Base-by-base conservation (phyloP, 2,329 filamentous ascomycete genomes). In the Emergomyces orientalis region DNA sequence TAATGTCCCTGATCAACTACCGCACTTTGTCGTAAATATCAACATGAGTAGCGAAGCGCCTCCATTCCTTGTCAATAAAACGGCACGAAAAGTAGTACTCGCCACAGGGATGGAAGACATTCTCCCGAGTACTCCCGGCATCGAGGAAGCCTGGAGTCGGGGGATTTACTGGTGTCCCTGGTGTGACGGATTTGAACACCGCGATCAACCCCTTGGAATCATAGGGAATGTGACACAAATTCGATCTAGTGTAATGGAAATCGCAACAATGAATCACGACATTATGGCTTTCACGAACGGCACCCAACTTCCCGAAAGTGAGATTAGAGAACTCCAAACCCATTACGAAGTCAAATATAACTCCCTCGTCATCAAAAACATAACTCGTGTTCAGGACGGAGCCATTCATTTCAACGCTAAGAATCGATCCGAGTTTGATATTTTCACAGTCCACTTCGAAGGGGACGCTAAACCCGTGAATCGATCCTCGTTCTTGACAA, bases 161-260 rank as follows among this genome's bases (percentile, higher is more conserved):
- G 85, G 84, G 6, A 80, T 86, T 60, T 86, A 75, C 73, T 86
- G 84, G 83, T 87, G 84, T 62, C 83, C 84, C 0, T 87, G 84
- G 84, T 87, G 84, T 65, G 84, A 87, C 68, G 84, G 84, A 14
- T 77, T 81, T 65, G 84, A 87, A 72, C 83, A 86, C 69, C 81
- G 80, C 0, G 82, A 86, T 68, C 83, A 86, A 65, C 63, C 78
- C 0, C 76, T 87, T 1, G 84, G 84, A 1, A 75, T 87, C 41
- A 70, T 87, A 0, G 79, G 76, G 1, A 65, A 74, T 0, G 70
- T 86, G 0, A 67, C 74, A 1, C 74, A 80, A 34, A 73, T 82
- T 0, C 72, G 82, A 0, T 72, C 73, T 2, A 71, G 77, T 6
- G 78, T 83, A 0, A 74, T 80, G 17, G 82, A 87, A 69, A 76